Conservation (phyloP, 164 flowering plant genomes). For the Nymphaea colorata region DNA sequence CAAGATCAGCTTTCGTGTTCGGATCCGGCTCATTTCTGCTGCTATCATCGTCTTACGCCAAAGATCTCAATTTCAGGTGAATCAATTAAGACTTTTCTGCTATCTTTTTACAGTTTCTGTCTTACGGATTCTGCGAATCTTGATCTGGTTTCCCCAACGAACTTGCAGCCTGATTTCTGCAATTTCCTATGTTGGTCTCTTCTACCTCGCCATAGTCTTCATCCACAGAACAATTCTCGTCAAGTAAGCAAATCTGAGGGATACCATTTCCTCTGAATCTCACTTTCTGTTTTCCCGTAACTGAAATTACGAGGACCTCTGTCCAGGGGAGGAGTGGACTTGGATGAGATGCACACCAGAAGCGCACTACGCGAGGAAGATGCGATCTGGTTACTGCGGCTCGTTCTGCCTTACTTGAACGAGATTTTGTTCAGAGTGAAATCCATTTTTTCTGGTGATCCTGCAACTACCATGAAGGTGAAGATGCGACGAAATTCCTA, state of each 20-base stretch:
- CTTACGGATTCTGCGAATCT: not conserved
- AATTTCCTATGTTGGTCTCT: conserved; percentile 61
- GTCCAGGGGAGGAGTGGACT: conserved; percentile 33
- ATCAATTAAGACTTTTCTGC: not conserved
- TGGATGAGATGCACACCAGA: conserved; percentile 16
- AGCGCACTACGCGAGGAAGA: conserved; percentile 69
- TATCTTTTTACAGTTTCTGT: not conserved
- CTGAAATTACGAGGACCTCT: not conserved
- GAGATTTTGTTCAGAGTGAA: conserved; percentile 49
- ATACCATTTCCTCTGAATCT: not conserved
- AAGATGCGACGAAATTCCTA: not conserved
- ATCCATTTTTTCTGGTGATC: conserved; percentile 78
- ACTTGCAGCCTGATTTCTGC: conserved; percentile 64
- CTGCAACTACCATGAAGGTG: conserved; percentile 86
- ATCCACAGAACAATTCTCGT: conserved; percentile 45
- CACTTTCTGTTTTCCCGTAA: no score
- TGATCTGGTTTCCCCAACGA: not conserved
- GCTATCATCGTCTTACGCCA: conserved; percentile 51
- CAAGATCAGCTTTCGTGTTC: conserved; percentile 68
- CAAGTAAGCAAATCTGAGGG: conserved; percentile 29
- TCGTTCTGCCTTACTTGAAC: conserved; percentile 71
- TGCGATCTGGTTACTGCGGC: conserved; percentile 53
- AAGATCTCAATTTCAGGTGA: conserved; percentile 75
- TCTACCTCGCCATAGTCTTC: conserved; percentile 63
- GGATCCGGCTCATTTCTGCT: conserved; percentile 62